Base-by-base conservation (phyloP, 805 yeast genomes). In the Suhomyces xylopsoci region DNA sequence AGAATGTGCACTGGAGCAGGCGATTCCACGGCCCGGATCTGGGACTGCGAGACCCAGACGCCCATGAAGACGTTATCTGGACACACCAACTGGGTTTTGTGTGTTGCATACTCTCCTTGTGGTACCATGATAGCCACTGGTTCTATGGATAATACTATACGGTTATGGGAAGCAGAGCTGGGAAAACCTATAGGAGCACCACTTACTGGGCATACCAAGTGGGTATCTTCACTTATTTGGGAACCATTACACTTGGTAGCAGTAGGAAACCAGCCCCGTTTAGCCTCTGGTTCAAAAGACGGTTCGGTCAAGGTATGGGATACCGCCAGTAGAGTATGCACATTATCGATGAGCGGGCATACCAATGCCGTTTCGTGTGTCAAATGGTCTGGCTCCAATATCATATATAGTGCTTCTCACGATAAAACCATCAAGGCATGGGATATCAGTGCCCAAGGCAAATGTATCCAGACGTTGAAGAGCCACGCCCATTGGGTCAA, bases 401-500 rank as follows among this genome's bases (percentile, higher is more conserved):
- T 87, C 17, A 78, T 94, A 34, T 94, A 92, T 68, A 83, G 96
- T 30, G 92, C 89, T 1, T 91, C 97, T 7, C 98, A 94, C 64
- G 99, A 94, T 69, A 93, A 92, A 65, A 88, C 97, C 5, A 87
- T 94, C 58, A 87, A 85, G 68, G 89, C 88, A 1, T 94, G 99
- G 99, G 93, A 89, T 63, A 83, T 89, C 5, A 73, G 78, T 42
- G 78, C 76, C 3, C 81, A 81, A 47, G 98, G 97, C 28, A 82
- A 81, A 59, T 82, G 96, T 59, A 77, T 88, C 32, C 90, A 88
- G 65, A 84, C 90, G 2, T 74, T 94, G 58, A 85, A 85, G 66
- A 81, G 94, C 44, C 99, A 94, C 67, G 97, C 96, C 1, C 99
- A 94, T 71, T 94, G 99, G 99, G 94, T 94, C 47, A 94, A 94